These are phyloP conservation scores for Lasiodiplodia sp. DNA, from an alignment of 2,329 filamentous ascomycete species.

Conservation along the genomic window DNA sequence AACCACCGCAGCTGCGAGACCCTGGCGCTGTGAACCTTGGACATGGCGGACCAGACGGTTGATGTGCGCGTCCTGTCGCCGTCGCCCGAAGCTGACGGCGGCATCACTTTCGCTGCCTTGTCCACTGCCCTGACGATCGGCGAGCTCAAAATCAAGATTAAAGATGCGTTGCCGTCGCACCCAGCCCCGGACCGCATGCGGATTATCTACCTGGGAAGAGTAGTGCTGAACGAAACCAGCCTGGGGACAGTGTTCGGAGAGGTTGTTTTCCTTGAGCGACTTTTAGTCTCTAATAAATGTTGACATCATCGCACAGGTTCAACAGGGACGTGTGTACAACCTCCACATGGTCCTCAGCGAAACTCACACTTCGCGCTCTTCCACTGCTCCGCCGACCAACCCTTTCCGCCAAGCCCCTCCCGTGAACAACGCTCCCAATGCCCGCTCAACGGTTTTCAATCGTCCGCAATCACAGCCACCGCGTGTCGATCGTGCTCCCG, in stretches of 20 bases:
- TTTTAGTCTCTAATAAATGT: background rate
- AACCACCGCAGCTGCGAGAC: conserved; percentile 37
- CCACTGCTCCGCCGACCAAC: conserved; percentile 48
- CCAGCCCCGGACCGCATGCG: conserved; percentile 56
- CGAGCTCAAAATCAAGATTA: conserved; percentile 61
- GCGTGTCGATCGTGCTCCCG: conserved; percentile 8
- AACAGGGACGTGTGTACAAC: conserved; percentile 33
- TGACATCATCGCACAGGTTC: conserved; percentile 37
- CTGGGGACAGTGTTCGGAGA: conserved; percentile 60
- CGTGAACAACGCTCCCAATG: conserved; percentile 43
- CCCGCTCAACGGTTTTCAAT: conserved; percentile 16
- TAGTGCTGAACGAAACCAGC: conserved; percentile 57
- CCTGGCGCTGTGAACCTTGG: conserved; percentile 35
- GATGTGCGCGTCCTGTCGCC: conserved; percentile 51
- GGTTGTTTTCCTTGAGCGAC: background rate
- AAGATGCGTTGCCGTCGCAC: conserved; percentile 53
- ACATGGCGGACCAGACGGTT: conserved; percentile 33
- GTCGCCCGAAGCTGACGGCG: conserved; percentile 46
- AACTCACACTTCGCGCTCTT: conserved; percentile 37
- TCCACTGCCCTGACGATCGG: conserved; percentile 54
- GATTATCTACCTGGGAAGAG: conserved; percentile 65
- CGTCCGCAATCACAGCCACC: conserved; percentile 28
- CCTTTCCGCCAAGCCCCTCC: conserved; percentile 38
- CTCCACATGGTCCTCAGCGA: conserved; percentile 31
- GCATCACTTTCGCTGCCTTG: conserved; percentile 41